Base-by-base conservation (phyloP, 2,329 filamentous ascomycete species). In the Pseudogymnoascus pannorum region DNA sequence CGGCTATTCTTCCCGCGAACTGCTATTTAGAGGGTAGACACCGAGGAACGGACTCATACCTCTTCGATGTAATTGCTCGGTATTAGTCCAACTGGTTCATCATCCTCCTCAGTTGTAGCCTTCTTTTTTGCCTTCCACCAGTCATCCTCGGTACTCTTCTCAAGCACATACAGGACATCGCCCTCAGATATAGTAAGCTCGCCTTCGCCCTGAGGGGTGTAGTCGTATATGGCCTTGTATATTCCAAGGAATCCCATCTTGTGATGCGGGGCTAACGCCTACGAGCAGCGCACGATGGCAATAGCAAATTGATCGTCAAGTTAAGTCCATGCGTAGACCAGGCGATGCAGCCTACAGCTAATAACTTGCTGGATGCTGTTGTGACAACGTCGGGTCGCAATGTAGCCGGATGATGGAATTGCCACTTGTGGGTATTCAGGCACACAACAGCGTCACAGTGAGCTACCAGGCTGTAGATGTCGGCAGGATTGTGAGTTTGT, bases 11-110 rank as follows among this genome's bases (percentile, higher is more conserved):
- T 58, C n/a, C 18, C 36, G 57, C 16, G 57, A 18, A 3, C 31
- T 33, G 64, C 60, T 35, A 26, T 62, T 54, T 16, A 51, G 6
- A 40, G 6, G 44, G 35, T 5, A 12, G 24, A 51, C 18, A n/a
- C 20, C 12, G 40, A 8, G 40, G 14, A 22, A 22, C 14, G 57
- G 35, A 20, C 61, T 63, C 85, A 77, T 78, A 96, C 92, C 87
- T 95, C 86, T 78, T 97, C 88, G 61, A 99, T 82, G 74, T 99
- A 99, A 74, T 97, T 99, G 72, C 89, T 92, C 12, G 94, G 94
- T 63, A 99, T 87, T 38, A 77, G 72, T 16, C 74, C 72, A 5
- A 71, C 73, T 8, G 70, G 72, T 9, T 75, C 69, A 59, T 72
- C 70, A 36, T 73, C 67, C 57, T 72, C 72, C 3, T 75, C 72